phyloP scores from a whole-genome alignment of 2,329 filamentous ascomycete species.

The Hypoxylon sp. region DNA sequence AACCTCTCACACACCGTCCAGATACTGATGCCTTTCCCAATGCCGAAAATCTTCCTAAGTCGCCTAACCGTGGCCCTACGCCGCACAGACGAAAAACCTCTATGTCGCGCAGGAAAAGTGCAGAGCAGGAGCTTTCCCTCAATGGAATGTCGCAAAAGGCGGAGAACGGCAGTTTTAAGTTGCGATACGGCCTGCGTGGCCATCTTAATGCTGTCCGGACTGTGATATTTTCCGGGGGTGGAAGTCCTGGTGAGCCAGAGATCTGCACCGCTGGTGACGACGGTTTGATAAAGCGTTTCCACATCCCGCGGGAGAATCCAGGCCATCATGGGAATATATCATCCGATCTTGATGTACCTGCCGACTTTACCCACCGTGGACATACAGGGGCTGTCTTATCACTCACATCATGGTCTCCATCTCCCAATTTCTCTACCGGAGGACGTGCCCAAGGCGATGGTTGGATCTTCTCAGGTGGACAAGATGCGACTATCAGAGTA shows the following conservation, averaged over 20 bases:
- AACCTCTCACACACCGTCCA: slow-evolving; percentile 74
- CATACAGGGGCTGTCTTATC: slow-evolving; percentile 92
- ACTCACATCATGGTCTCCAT: slow-evolving; percentile 87
- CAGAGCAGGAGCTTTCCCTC: slow-evolving; percentile 75
- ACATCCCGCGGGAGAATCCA: slow-evolving; percentile 85
- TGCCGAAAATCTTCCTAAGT: slow-evolving; percentile 85
- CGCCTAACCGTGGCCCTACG: slow-evolving; percentile 77
- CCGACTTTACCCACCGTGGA: slow-evolving; percentile 95
- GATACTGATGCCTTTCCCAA: slow-evolving; percentile 91
- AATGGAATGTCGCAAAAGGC: slow-evolving; percentile 68
- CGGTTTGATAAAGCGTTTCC: slow-evolving; percentile 96
- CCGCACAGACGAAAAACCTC: slow-evolving; percentile 87
- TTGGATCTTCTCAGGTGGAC: slow-evolving; percentile 98
- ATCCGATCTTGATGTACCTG: slow-evolving; percentile 90
- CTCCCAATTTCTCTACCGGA: slow-evolving; percentile 89
- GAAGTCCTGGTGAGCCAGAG: slow-evolving; percentile 94
- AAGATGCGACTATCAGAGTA: slow-evolving; percentile 91
- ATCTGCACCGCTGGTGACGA: slow-evolving; percentile 97
- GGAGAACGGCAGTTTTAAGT: slow-evolving; percentile 87
- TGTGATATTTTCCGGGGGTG: slow-evolving; percentile 96
- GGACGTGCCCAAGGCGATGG: slow-evolving; percentile 91
- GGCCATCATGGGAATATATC: slow-evolving; percentile 66
- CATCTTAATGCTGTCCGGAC: slow-evolving; percentile 95
- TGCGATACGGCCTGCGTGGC: slow-evolving; percentile 90
- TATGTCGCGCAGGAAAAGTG: slow-evolving; percentile 77